A percentile compares a stretch with the other conserved stretches of the same genome.
Evolutionary conservation across 1,139 yeast genomes (phyloP).

Genomic region (Neolecta irregularis): DNA sequence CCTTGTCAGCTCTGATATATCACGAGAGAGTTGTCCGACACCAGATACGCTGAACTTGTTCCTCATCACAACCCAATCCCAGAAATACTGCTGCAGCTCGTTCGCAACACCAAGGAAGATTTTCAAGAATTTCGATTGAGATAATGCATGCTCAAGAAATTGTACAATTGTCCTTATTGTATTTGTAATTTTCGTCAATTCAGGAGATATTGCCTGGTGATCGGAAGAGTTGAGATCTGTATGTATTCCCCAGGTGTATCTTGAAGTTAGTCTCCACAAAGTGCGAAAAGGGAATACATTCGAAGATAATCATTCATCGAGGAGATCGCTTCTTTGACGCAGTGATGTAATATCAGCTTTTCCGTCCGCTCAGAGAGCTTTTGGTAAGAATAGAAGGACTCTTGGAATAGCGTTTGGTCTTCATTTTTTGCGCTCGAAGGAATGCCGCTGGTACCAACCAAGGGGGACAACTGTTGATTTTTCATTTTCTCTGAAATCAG

Average conservation of each 20-base stretch:
- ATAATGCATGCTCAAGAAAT: conserved; percentile 6
- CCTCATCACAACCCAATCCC: conserved; percentile 3
- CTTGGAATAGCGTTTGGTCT: conserved; percentile 8
- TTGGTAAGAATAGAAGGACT: conserved; percentile 11
- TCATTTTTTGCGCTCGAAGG: conserved; percentile 11
- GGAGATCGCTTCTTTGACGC: conserved; percentile 29
- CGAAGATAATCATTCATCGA: conserved; percentile 2
- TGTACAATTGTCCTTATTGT: conserved; percentile 5
- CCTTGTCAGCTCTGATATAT: conserved; percentile 9
- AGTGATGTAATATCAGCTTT: conserved; percentile 29
- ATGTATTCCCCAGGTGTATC: conserved; percentile 4
- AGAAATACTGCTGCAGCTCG: conserved; percentile 5
- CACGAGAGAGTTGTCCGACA: conserved; percentile 10
- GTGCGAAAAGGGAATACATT: conserved; percentile 8
- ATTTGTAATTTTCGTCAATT: conserved; percentile 6
- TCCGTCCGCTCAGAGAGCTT: conserved; percentile 29
- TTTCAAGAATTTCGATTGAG: conserved; percentile 5
- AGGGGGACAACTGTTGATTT: neutral
- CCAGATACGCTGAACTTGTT: conserved; percentile 10
- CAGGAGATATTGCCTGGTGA: conserved; percentile 4
- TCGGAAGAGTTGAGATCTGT: conserved; percentile 4
- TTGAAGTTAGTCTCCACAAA: conserved; percentile 3
- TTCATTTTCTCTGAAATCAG: conserved; percentile 18
- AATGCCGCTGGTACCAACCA: conserved; percentile 17
- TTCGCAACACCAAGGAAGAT: conserved; percentile 7